Base-by-base conservation (phyloP, 176 grass and related monocot species). In the Luzula sylvatica region DNA sequence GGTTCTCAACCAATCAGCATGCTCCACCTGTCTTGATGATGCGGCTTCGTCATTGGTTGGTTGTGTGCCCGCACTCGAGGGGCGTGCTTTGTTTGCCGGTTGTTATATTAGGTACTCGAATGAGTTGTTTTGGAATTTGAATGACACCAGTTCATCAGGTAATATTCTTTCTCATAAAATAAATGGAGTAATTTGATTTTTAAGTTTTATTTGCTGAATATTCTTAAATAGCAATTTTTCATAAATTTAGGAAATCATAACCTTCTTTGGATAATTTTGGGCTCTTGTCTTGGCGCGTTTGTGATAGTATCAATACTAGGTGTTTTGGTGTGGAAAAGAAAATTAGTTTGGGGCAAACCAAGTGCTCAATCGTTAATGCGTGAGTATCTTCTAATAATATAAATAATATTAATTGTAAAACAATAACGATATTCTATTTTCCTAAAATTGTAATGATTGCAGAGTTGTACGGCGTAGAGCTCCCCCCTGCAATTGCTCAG, bases 61-160 rank as follows among this genome's bases (percentile, higher is more conserved):
- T 9, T 93, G 87, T 57, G 30, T 52, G 43, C 87, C 87, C 11
- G 70, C 87, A 13, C 22, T 65, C n/a, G 81, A 93, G 68, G 87
- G 81, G 0, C 73, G 70, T 20, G 87, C 81, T 21, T 71, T 82
- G 32, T 93, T 69, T 53, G 23, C 87, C 3, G 87, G 87, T 15
- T 94, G 87, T 52, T 94, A 72, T 67, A 25, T 94, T 28, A 79
- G 73, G 30, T 94, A 94, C 49, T 93, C 87, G 13, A 82, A 71
- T 3, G n/a, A 2, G 4, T 50, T 27, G 15, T 94, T 86, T 70
- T 94, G 81, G 87, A 94, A 94, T 52, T 21, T 61, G 23, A 53
- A 86, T 53, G 52, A 72, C 7, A 38, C 42, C 8, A n/a, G 35
- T 26, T 69, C 77, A 6, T 66, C 70, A 78, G 77, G 81, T 94